These are phyloP conservation scores for Celoporthe dispersa DNA, from an alignment of 2,329 filamentous ascomycete species.

Conservation along the genomic window DNA sequence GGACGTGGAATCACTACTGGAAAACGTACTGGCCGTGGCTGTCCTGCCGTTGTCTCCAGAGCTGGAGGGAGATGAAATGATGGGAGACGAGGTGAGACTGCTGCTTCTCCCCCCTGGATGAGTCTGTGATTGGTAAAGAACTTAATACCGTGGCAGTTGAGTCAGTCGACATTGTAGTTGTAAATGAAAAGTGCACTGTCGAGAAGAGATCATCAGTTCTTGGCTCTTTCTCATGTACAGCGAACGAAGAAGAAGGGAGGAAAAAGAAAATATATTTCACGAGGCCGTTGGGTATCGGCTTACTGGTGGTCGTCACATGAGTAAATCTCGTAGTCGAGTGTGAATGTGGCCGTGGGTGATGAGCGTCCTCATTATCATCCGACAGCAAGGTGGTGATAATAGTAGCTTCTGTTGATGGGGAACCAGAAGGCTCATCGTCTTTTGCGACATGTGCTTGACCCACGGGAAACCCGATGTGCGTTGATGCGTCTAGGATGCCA, in stretches of 20 bases:
- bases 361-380: neutral
- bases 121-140: neutral
- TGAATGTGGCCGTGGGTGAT: neutral
- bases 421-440: neutral
- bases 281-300: neutral
- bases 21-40: neutral
- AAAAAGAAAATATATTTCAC: neutral
- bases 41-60: neutral
- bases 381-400: neutral
- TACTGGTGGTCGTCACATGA: constrained; percentile 12
- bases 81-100: neutral
- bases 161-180: neutral
- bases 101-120: neutral
- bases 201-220: neutral
- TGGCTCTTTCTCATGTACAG: neutral
- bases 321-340: constrained; percentile 10
- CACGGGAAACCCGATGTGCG: neutral
- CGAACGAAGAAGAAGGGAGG: no score
- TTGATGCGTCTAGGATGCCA: neutral
- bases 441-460: neutral
- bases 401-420: neutral
- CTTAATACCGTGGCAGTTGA: constrained; percentile 8
- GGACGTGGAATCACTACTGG: neutral
- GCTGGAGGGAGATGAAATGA: neutral
- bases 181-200: constrained; percentile 9